These are phyloP conservation scores for Castanospermum australe DNA, from an alignment of 306 rosid species.

Conservation along the genomic window DNA sequence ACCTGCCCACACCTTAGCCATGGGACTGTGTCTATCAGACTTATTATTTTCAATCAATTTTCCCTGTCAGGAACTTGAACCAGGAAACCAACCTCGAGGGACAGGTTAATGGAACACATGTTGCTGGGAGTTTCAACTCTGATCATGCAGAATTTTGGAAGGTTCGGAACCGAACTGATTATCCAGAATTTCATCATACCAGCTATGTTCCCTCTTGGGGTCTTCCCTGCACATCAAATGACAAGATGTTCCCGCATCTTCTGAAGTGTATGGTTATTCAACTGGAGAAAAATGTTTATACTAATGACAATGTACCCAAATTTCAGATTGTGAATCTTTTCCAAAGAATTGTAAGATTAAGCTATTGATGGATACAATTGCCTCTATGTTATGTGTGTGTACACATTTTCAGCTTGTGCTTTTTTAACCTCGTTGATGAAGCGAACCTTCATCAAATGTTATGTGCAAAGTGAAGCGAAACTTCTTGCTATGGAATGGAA, in stretches of 20 bases:
- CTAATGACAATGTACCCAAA: conserved; percentile 1
- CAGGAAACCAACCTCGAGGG: conserved; percentile 34
- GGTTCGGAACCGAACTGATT: neutral
- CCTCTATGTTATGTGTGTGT: neutral
- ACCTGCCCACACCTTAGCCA: too few relatives aligned
- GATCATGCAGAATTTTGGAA: conserved; percentile 19
- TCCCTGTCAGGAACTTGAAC: conserved; percentile 44
- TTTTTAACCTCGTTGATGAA: neutral
- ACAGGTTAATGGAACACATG: conserved; percentile 10
- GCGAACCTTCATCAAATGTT: neutral
- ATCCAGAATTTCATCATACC: neutral
- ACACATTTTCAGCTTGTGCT: neutral
- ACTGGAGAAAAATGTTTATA: conserved; percentile 15
- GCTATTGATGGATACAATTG: neutral
- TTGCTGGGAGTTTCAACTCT: conserved; percentile 24
- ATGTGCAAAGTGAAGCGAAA: neutral
- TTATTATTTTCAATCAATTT: conserved; percentile 17
- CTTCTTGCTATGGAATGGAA: neutral
- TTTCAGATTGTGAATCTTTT: neutral
- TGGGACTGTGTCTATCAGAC: too few relatives aligned
- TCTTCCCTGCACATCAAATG: conserved; percentile 15
- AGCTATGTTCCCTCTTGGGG: conserved; percentile 5
- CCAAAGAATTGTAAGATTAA: neutral
- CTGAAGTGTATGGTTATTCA: conserved; percentile 8
- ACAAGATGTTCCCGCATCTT: neutral